Evolutionary conservation across 345 rosid species (phyloP), one percentile per base, ranked within the genome.

Genomic region (Eucalyptus pauciflora): DNA sequence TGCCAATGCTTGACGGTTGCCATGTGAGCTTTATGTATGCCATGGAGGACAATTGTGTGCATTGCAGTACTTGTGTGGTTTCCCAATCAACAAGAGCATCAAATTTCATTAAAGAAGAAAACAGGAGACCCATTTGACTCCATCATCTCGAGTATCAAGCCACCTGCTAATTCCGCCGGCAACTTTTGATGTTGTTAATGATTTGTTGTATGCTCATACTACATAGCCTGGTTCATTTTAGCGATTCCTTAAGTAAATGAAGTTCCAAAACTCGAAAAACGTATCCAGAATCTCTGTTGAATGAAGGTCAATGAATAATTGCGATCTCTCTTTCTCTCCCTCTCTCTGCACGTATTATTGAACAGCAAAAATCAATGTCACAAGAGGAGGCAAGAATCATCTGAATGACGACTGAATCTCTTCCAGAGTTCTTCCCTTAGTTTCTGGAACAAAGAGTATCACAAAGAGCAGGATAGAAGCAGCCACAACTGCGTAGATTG

Each of bases 401-500:
- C 96, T 91, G 91, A 96, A 95, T 58, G 98, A 96, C 18, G 92
- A 91, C 85, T 96, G 98, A 88, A 96, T 96, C 89, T 96, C 98
- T 92, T 96, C 97, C 67, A 96, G 91, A 50, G 94, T 93, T 89
- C 96, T 92, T 86, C 98, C 97, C 91, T 93, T 94, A 13, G 98
- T 96, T 91, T 96, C 97, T 7, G 98, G 97, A 54, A 96, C 97
- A 92, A 92, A 94, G 5, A 95, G 58, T 7, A 86, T 15, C 87
- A 91, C 93, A 89, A 96, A 96, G 48, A 86, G 93, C 54, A 94
- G 62, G 11, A 95, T 86, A 46, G 92, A 91, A 62, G 91, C 95
- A 85, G 93, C 50, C 69, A 94, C 92, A 3, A 89, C 86, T 64
- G 91, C 86, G 85, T 96, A 96, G 41, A 96, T 86, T 58, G 93